Evolutionary conservation across 352 stramenopile species (phyloP), one percentile per base, ranked within the genome.

Genomic region (Phytophthora crassamura): DNA sequence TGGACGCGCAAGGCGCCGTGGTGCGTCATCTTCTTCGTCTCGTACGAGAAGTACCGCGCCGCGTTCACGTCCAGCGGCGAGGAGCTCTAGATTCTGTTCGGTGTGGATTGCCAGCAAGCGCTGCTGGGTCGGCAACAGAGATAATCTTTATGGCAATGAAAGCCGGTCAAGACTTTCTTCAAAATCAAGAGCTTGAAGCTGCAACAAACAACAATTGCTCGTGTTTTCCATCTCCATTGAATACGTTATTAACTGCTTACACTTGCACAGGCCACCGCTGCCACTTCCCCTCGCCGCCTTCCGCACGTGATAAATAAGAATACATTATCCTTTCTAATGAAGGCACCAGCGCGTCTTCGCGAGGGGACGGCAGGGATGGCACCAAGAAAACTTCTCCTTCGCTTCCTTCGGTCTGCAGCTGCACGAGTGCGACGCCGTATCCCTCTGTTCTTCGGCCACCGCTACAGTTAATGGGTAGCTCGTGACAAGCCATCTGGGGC

Each of bases 1-100:
- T 94, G 83, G 84, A 91, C 93, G 82, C 83, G 88, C 12, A 94
- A 96, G 66, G 87, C 84, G 9, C 86, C 86, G 41, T 95, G 87
- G 86, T 94, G 85, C 58, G 66, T 93, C 45, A 80, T 94, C 54
- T 95, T 94, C 72, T 96, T 96, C 67, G 78, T 96, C 51, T 84
- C 81, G 16, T 96, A 95, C 65, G 88, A 96, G 62, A 82, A 92
- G 54, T 90, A 91, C 52, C 81, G 85, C 16, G 72, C 78, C 0
- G 64, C 54, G 6, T 38, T 93, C 28, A 74, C 55, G 18, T 38
- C 62, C 11, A 54, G 52, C 28, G 64, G 74, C 18, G 56, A 78
- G 10, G 59, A 68, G 47, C 64, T 68, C 58, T 64, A 72, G 54
- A 65, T 38, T 18, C 22, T 32, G 33, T 33, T 55, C 46, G 34